Conservation (phyloP, 768 basidiomycete genomes). For the Pleurotus eryngii region DNA sequence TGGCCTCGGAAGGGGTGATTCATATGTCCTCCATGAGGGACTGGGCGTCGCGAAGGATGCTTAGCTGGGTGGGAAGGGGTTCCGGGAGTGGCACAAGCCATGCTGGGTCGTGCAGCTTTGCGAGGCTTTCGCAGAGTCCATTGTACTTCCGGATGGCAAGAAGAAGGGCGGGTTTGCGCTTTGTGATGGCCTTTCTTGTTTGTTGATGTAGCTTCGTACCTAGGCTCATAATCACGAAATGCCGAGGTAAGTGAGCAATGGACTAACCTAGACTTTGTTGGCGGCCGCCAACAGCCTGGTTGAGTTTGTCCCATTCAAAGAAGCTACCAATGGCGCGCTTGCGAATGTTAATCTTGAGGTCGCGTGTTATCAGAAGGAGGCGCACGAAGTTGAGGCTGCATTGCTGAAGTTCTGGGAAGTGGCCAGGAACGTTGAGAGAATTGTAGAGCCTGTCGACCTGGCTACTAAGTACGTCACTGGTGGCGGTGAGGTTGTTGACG, state of each 20-base stretch:
- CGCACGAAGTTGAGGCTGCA: too few species aligned
- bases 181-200: conserved; percentile 23
- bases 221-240: neutral
- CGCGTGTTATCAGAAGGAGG: too few species aligned
- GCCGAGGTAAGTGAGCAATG: neutral
- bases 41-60: conserved; percentile 17
- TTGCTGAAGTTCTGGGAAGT: too few species aligned
- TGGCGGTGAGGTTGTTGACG: too few species aligned
- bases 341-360: conserved; percentile 11
- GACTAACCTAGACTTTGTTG: conserved; percentile 13
- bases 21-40: conserved; percentile 35
- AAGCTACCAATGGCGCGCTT: conserved; percentile 21
- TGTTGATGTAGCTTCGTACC: conserved; percentile 29
- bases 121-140: conserved; percentile 15
- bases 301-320: conserved; percentile 23
- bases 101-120: neutral
- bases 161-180: conserved; percentile 21
- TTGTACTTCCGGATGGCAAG: conserved; percentile 26
- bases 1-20: conserved; percentile 16
- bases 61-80: conserved; percentile 27
- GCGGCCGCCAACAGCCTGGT: conserved; percentile 17
- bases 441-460: too few species aligned
- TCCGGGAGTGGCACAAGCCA: conserved; percentile 29
- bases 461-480: too few species aligned
- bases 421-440: too few species aligned